These are phyloP conservation scores for Bipolaris victoriae DNA, from an alignment of 2,329 filamentous ascomycete species.

Conservation along the genomic window DNA sequence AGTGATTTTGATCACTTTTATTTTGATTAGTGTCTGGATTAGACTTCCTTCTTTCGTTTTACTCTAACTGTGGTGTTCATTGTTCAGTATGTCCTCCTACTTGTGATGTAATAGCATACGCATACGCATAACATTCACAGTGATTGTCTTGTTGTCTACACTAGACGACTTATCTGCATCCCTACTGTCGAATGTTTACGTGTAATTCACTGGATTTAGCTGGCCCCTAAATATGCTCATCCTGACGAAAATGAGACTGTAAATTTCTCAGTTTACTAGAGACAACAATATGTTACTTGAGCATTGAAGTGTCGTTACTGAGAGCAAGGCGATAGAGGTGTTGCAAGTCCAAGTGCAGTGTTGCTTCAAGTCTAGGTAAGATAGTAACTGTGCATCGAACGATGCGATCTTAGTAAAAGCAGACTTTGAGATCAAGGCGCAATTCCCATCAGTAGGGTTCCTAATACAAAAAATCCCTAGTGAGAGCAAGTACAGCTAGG, in stretches of 20 bases:
- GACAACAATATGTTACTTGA: constrained; percentile 67
- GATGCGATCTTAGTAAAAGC: too few species aligned
- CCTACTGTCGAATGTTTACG: too few species aligned
- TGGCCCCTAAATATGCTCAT: constrained; percentile 23
- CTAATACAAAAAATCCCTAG: neutral
- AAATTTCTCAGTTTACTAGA: constrained; percentile 43
- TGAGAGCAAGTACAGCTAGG: neutral
- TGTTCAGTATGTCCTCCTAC: too few species aligned
- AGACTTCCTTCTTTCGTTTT: too few species aligned
- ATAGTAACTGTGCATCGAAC: neutral
- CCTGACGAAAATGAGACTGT: constrained; percentile 56
- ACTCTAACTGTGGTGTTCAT: too few species aligned
- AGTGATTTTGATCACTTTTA: too few species aligned
- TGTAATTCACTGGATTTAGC: constrained; percentile 48
- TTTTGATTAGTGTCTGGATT: too few species aligned
- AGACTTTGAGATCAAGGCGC: neutral
- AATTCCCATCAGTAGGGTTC: neutral
- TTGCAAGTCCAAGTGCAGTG: constrained; percentile 64
- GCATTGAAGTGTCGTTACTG: constrained; percentile 61
- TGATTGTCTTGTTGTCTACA: too few species aligned
- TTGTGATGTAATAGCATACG: too few species aligned
- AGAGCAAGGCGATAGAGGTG: constrained; percentile 72
- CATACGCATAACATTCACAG: too few species aligned
- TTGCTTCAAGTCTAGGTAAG: neutral
- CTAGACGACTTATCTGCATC: too few species aligned